Conservation (phyloP, 768 basidiomycete species). For the Russula virescens region DNA sequence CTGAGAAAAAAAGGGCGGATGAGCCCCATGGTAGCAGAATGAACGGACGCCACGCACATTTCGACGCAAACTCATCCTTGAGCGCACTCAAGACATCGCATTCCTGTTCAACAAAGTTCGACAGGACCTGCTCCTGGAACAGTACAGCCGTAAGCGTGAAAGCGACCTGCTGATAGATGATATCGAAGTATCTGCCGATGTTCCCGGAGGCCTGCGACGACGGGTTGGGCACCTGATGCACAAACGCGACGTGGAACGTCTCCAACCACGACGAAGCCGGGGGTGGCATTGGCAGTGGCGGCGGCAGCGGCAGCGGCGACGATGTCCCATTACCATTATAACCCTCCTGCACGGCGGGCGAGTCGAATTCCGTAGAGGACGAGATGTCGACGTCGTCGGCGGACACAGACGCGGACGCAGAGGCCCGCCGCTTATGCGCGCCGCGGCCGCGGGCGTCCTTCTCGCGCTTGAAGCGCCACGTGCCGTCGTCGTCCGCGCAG, state of each 20-base stretch:
- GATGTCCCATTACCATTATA: background rate
- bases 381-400: slow-evolving; percentile 23
- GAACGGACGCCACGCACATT: slow-evolving; percentile 39
- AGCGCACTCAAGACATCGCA: slow-evolving; percentile 64
- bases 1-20: slow-evolving; percentile 32
- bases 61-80: slow-evolving; percentile 62
- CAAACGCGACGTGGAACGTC: slow-evolving; percentile 81
- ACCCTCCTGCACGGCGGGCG: background rate
- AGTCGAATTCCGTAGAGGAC: slow-evolving; percentile 34
- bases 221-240: slow-evolving; percentile 86
- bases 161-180: slow-evolving; percentile 82
- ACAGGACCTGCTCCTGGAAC: slow-evolving; percentile 83
- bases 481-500: slow-evolving; percentile 64
- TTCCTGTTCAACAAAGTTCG: slow-evolving; percentile 80
- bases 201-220: slow-evolving; percentile 78
- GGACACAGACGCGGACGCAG: slow-evolving; percentile 22
- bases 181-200: slow-evolving; percentile 73
- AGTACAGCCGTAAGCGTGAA: slow-evolving; percentile 90
- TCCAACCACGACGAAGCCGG: slow-evolving; percentile 48
- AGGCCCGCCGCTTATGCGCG: slow-evolving; percentile 39
- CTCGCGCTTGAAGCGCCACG: slow-evolving; percentile 71
- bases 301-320: background rate
- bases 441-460: slow-evolving; percentile 50
- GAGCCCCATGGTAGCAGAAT: background rate
- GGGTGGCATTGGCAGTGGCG: background rate